phyloP scores from a whole-genome alignment of 75 land plant genomes.

The Sequoia sempervirens region DNA sequence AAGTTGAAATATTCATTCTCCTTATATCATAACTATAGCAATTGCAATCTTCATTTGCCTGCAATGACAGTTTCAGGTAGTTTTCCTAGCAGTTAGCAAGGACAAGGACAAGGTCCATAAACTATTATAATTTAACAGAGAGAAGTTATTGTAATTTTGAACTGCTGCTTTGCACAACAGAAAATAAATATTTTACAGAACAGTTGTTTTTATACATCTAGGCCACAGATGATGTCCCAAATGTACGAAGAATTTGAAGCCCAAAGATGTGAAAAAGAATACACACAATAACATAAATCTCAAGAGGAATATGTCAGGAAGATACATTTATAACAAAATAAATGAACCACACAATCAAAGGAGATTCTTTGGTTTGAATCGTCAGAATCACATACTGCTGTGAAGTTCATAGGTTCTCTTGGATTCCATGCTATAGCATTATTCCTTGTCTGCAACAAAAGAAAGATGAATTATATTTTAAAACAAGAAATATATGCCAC shows the following conservation, averaged over 20 bases:
- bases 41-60: conserved; percentile 97
- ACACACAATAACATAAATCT: conserved; percentile 1
- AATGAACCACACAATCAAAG: neutral
- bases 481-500: neutral
- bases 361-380: neutral
- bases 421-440: conserved; percentile 97
- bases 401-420: conserved; percentile 93
- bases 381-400: conserved; percentile 57
- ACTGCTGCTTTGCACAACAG: neutral
- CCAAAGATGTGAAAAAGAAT: neutral
- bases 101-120: neutral
- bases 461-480: conserved; percentile 2
- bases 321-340: conserved; percentile 3
- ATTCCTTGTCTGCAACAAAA: conserved; percentile 71
- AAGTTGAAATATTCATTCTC: conserved; percentile 66
- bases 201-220: neutral
- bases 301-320: neutral
- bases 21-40: conserved; percentile 91
- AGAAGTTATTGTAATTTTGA: neutral
- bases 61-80: neutral
- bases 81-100: neutral
- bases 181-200: neutral
- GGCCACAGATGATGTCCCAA: neutral
- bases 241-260: neutral
- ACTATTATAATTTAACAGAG: neutral